Evolutionary conservation across 176 grass and related monocot species (phyloP), one percentile per base, ranked within the genome.

Genomic region (Carex scoparia): DNA sequence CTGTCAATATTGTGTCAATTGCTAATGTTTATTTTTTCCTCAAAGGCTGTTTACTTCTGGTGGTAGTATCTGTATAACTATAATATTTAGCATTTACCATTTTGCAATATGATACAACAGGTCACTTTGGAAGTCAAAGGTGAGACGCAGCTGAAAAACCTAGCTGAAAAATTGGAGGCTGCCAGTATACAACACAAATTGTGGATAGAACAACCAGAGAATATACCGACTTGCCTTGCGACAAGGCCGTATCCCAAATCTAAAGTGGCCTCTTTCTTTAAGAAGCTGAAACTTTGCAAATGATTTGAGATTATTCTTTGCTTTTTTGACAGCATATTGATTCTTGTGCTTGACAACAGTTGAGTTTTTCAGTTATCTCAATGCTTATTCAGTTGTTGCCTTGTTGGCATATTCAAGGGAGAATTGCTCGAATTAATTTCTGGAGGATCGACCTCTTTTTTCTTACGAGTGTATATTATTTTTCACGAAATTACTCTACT

Each of bases 231-330:
- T 44, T 94, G 93, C 86, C 88, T 99, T 19, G 90, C 93, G 0
- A 99, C 93, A 10, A 88, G 87, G 19, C 96, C 93, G 4, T 94
- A 84, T 73, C 96, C 88, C 18, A 99, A 95, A 76, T 89, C 88
- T 4, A 91, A 86, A 69, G 90, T 94, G 38, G 87, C 90, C 51
- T 82, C 90, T 15, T 94, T 94, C 85, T 95, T 99, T 63, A 95
- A 90, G 91, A 99, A 99, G 87, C 91, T 95, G 37, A 94, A 99
- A 81, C 90, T 99, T 14, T 95, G 96, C 87, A 99, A 92, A 87
- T 99, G 70, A 91, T 13, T 16, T 3, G 49, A 58, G 42, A 85
- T 46, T 49, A 13, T 46, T 87, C 31, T 77, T n/a, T 70, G 79
- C 27, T 46, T 65, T 33, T 65, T n/a, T 75, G 53, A 63, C 12